Evolutionary conservation across 2,329 filamentous ascomycete species (phyloP).

Genomic region (Amylocarpus encephaloides): DNA sequence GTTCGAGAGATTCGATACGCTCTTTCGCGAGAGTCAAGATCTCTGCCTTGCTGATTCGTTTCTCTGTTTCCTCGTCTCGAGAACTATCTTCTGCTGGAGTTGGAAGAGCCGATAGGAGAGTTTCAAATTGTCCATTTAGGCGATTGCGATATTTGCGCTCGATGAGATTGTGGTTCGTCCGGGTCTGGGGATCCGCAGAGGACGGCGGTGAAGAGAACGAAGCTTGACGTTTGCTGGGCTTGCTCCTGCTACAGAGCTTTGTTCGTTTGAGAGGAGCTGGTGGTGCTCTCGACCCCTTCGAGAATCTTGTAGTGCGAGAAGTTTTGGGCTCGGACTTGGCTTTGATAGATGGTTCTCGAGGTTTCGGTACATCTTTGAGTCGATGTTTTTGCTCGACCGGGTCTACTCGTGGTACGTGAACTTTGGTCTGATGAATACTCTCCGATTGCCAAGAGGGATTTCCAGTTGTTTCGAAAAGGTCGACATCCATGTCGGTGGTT

Average conservation of each 20-base stretch:
- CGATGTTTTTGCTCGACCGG: too few species aligned
- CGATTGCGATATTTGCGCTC: slow-evolving; percentile 16
- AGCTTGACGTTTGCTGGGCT: neutral
- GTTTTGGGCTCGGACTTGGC: neutral
- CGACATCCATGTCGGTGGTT: neutral
- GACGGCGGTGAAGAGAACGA: neutral
- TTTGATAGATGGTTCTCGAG: neutral
- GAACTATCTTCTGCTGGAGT: neutral
- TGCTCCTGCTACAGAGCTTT: neutral
- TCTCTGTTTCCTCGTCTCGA: slow-evolving; percentile 1
- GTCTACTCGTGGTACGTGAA: too few species aligned
- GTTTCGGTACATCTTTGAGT: neutral
- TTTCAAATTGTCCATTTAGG: slow-evolving; percentile 16
- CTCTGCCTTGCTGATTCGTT: slow-evolving; percentile 16
- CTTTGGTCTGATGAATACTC: too few species aligned
- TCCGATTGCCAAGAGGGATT: too few species aligned
- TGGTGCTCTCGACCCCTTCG: neutral
- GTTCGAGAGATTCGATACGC: slow-evolving; percentile 11
- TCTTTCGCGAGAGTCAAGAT: slow-evolving; percentile 14
- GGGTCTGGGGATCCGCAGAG: neutral
- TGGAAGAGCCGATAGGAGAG: slow-evolving; percentile 11
- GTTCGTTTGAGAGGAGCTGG: neutral
- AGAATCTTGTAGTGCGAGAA: neutral
- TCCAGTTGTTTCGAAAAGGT: neutral
- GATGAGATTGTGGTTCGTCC: slow-evolving; percentile 12